Evolutionary conservation across 768 basidiomycete genomes (phyloP).

Genomic region (Collybia nuda): DNA sequence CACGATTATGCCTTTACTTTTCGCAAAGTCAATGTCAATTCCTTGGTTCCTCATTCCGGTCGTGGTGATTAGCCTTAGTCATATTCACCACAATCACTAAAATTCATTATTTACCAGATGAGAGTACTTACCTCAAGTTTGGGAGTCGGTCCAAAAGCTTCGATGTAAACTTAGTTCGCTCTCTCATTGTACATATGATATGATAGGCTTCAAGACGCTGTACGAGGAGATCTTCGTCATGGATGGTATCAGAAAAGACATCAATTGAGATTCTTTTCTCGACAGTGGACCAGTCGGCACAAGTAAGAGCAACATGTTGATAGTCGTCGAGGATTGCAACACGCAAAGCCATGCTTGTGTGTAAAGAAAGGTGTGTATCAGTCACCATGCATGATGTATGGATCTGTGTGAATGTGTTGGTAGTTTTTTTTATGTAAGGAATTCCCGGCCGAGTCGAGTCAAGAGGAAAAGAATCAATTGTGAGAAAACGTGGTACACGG

Average conservation of each 20-base stretch:
- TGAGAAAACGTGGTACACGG: neutral
- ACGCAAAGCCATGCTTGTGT: constrained; percentile 18
- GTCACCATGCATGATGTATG: too few relatives aligned
- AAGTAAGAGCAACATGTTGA: constrained; percentile 47
- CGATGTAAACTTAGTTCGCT: constrained; percentile 56
- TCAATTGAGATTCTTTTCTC: constrained; percentile 36
- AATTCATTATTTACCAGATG: too few relatives aligned
- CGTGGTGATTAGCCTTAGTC: constrained; percentile 50
- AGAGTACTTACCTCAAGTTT: constrained; percentile 42
- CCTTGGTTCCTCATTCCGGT: constrained; percentile 50
- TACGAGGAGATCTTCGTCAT: constrained; percentile 50
- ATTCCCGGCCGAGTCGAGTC: neutral
- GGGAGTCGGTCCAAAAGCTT: constrained; percentile 54
- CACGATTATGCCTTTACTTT: constrained; percentile 47
- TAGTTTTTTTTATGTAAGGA: too few relatives aligned
- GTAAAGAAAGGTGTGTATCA: neutral
- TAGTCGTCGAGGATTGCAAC: constrained; percentile 67
- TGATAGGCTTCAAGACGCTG: constrained; percentile 49
- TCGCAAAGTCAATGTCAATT: constrained; percentile 49
- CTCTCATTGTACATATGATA: constrained; percentile 66
- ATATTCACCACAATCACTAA: neutral
- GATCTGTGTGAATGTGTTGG: too few relatives aligned
- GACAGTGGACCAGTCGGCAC: constrained; percentile 54
- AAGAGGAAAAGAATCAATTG: neutral
- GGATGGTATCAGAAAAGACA: constrained; percentile 50